A percentile compares a stretch with the other conserved stretches of the same genome.
phyloP scores from a whole-genome alignment of 495 filamentous ascomycete species.

The Daldinia bambusicola region DNA sequence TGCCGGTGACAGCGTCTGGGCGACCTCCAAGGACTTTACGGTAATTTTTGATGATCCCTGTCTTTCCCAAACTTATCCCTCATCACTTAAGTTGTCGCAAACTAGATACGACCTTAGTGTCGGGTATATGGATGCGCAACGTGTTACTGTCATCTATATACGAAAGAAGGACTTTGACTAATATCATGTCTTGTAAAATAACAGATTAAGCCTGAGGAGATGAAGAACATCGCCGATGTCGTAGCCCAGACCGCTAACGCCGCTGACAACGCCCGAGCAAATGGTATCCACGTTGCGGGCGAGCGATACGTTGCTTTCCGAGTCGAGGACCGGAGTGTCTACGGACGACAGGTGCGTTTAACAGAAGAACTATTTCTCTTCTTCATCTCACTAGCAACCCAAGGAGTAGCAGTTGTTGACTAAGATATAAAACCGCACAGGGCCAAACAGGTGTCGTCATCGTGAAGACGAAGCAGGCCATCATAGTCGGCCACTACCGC shows the following conservation, averaged over 20 bases:
- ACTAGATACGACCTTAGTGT: conserved; percentile 1
- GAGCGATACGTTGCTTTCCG: conserved; percentile 77
- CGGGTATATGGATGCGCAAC: conserved; percentile 2
- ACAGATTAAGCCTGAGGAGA: conserved; percentile 69
- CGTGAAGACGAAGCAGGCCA: conserved; percentile 83
- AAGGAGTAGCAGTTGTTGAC: conserved; percentile 2
- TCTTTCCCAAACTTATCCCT: not conserved
- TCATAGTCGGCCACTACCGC: conserved; percentile 86
- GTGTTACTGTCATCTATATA: not conserved
- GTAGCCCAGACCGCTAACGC: conserved; percentile 58
- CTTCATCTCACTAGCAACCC: not conserved
- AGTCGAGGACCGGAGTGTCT: conserved; percentile 79
- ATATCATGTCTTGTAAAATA: conserved; percentile 5
- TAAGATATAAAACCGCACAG: conserved; percentile 55
- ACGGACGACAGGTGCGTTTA: conserved; percentile 80
- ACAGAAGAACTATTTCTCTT: not conserved
- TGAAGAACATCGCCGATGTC: conserved; percentile 64
- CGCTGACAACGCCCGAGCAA: conserved; percentile 56
- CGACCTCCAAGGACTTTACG: conserved; percentile 72
- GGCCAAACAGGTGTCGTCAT: conserved; percentile 82
- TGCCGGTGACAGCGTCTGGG: conserved; percentile 86
- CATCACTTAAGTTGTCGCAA: conserved; percentile 5
- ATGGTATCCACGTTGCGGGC: conserved; percentile 77
- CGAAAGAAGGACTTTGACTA: not conserved
- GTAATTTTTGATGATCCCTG: conserved; percentile 60